Evolutionary conservation across 345 rosid genomes (phyloP), one percentile per base, ranked within the genome.

Genomic region (Toxicodendron radicans): DNA sequence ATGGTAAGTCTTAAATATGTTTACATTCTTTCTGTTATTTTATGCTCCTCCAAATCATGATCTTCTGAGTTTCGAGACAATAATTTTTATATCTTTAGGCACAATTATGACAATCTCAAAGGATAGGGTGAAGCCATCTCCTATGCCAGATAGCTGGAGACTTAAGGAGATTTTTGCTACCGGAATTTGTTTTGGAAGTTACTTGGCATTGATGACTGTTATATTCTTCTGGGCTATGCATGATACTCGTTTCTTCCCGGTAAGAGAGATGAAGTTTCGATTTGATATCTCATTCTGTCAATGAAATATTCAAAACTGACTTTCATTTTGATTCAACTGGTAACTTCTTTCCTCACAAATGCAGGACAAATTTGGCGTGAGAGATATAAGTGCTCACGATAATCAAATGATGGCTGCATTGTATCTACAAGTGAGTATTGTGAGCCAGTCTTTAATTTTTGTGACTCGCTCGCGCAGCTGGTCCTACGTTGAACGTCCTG

Each of bases 51-150:
- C 35, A 51, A 52, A 1, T 24, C 17, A 11, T 53, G 24, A 30
- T 46, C n/a, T 30, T 62, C 1, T 9, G 33, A 35, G 60, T 17
- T 32, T 27, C 75, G 16, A 35, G 63, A 60, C 60, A 70, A 12
- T n/a, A 11, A 24, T 69, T 27, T 67, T 58, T 54, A 7, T 53
- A 33, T 24, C 35, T 58, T 38, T 73, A 91, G 97, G 99, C 64
- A 92, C 99, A 8, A 92, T 95, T 70, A 92, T 95, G 97, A 95
- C 97, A 14, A 95, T 95, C 77, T 88, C 98, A 51, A 91, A 95
- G 81, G 98, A 95, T 58, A 71, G 93, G 79, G 99, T 95, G 62
- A 91, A 91, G 88, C 98, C 99, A 53, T 95, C 99, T 75, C 97
- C 99, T 27, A 62, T 89, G 80, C 99, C 97, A 3, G 99, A 92